phyloP scores from a whole-genome alignment of 2,329 filamentous ascomycete genomes.

The Aspergillus phoenicis region DNA sequence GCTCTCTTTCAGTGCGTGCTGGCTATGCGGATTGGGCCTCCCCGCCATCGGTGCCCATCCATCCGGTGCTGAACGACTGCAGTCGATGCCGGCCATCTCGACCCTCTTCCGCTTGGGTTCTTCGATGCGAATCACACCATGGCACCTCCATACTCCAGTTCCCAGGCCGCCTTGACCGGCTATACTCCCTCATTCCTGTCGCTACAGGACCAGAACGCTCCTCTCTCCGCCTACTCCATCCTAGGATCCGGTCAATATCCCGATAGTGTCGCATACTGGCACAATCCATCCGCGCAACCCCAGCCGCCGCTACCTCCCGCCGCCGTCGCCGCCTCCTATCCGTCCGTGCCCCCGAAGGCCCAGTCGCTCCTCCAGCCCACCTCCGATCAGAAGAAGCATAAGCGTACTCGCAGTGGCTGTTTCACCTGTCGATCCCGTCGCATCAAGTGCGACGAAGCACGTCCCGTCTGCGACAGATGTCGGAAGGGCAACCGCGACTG shows the following conservation, averaged over 20 bases:
- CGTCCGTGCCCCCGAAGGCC: slow-evolving; percentile 32
- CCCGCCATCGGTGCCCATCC: slow-evolving; percentile 13
- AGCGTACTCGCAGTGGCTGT: slow-evolving; percentile 89
- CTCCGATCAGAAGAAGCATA: slow-evolving; percentile 81
- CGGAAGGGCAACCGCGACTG: slow-evolving; percentile 90
- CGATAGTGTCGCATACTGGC: slow-evolving; percentile 49
- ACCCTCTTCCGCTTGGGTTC: slow-evolving; percentile 10
- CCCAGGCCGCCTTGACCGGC: slow-evolving; percentile 34
- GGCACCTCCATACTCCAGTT: slow-evolving; percentile 34
- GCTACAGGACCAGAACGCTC: slow-evolving; percentile 24
- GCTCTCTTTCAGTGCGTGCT: no score
- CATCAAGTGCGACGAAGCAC: slow-evolving; percentile 92
- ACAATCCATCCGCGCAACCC: slow-evolving; percentile 35
- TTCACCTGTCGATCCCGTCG: slow-evolving; percentile 86
- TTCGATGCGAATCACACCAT: slow-evolving; percentile 30
- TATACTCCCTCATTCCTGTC: slow-evolving; percentile 30
- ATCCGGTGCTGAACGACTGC: slow-evolving; percentile 16
- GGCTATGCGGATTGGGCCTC: slow-evolving; percentile 1
- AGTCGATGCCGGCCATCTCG: slow-evolving; percentile 22
- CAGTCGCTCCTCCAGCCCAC: slow-evolving; percentile 34
- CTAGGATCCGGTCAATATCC: slow-evolving; percentile 43
- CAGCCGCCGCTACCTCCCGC: slow-evolving; percentile 20
- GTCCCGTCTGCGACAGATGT: slow-evolving; percentile 86
- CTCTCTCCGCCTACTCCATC: slow-evolving; percentile 37
- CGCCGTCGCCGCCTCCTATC: slow-evolving; percentile 17